A percentile compares a stretch with the other conserved stretches of the same genome.
Evolutionary conservation across 371 early-diverging fungal genomes (phyloP).

Genomic region (Conidiobolus incongruus): DNA sequence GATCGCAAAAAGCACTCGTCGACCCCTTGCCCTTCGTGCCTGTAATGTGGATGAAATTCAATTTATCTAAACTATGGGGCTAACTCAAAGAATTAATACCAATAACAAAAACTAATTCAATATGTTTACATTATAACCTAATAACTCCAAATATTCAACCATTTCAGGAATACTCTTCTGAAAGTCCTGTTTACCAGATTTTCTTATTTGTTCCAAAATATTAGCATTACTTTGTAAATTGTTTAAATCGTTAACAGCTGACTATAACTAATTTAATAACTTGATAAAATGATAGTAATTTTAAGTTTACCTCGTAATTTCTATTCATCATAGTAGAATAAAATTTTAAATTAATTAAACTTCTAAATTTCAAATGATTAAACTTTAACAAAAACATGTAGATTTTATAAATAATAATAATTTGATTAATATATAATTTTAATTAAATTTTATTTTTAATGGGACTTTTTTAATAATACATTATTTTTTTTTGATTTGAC

Average conservation of each 20-base stretch:
- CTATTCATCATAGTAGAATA: too few species aligned
- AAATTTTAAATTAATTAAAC: too few species aligned
- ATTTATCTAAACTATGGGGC: conserved; percentile 30
- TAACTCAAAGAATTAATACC: conserved; percentile 6
- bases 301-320: too few species aligned
- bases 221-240: conserved; percentile 60
- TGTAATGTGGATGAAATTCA: conserved; percentile 61
- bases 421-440: too few species aligned
- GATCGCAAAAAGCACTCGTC: conserved; percentile 43
- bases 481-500: too few species aligned
- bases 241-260: conserved; percentile 53
- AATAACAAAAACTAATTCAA: neutral
- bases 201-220: conserved; percentile 41
- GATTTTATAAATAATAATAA: too few species aligned
- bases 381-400: too few species aligned
- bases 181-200: conserved; percentile 45
- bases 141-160: conserved; percentile 30
- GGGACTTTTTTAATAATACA: too few species aligned
- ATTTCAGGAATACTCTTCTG: conserved; percentile 45
- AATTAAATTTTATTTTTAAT: too few species aligned
- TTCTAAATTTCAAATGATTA: too few species aligned
- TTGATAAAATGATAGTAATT: too few species aligned
- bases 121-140: conserved; percentile 27
- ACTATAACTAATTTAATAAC: conserved; percentile 16
- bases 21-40: conserved; percentile 84